These are phyloP conservation scores for Penicillium sp. DNA, from an alignment of 2,329 filamentous ascomycete genomes.

Conservation along the genomic window DNA sequence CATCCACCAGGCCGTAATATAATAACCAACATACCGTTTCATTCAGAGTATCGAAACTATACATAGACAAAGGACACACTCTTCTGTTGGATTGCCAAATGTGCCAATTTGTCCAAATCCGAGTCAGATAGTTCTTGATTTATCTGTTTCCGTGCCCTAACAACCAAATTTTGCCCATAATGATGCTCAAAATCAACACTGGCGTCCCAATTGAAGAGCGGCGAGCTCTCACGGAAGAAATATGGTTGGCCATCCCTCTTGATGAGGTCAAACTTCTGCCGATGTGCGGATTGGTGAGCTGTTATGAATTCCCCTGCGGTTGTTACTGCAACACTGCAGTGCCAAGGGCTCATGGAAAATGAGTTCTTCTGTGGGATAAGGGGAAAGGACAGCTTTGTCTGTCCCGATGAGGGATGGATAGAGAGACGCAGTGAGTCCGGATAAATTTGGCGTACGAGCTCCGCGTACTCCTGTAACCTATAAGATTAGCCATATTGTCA, in stretches of 20 bases:
- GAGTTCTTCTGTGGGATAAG: slow-evolving; percentile 3
- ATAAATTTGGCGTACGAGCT: slow-evolving; percentile 5
- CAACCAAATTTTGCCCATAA: slow-evolving; percentile 1
- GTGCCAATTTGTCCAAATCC: slow-evolving; percentile 7
- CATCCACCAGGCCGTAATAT: not conserved
- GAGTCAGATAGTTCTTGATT: not conserved
- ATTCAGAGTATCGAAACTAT: not conserved
- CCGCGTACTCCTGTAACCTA: slow-evolving; percentile 1
- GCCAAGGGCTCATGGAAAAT: slow-evolving; percentile 8
- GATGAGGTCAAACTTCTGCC: slow-evolving; percentile 2
- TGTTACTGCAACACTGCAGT: slow-evolving; percentile 7
- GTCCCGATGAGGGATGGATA: slow-evolving; percentile 6
- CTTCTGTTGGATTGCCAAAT: slow-evolving; percentile 1
- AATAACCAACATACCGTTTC: not conserved
- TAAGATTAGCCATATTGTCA: not conserved
- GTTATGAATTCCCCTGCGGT: slow-evolving; percentile 1
- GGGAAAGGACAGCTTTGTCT: slow-evolving; percentile 5
- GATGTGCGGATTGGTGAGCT: slow-evolving; percentile 4
- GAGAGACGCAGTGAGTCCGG: slow-evolving; percentile 7
- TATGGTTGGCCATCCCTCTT: not conserved
- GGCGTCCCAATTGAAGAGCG: slow-evolving; percentile 1
- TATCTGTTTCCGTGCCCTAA: not conserved
- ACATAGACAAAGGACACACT: not conserved
- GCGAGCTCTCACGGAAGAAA: slow-evolving; percentile 7
- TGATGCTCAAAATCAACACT: slow-evolving; percentile 1